Base-by-base conservation (phyloP, 768 basidiomycete genomes). In the Mycena alexandri region DNA sequence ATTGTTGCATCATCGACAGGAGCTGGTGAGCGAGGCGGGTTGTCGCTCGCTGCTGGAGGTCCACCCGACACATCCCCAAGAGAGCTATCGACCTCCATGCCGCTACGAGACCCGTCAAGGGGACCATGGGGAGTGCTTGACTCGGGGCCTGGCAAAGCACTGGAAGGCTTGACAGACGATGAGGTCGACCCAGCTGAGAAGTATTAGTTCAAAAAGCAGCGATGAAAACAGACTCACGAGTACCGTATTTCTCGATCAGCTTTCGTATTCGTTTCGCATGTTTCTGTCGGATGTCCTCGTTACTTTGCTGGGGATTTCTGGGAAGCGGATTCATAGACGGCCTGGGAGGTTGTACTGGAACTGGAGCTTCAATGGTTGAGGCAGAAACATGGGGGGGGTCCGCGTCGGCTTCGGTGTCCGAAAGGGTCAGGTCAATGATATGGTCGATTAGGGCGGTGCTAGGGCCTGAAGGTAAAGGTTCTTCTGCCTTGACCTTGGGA, bases 341-440 rank as follows among this genome's bases (percentile, higher is more conserved):
- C n/a, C 12, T n/a, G 19, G 56, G 38, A 38, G 43, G 12, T 34
- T 44, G 56, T 21, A 7, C 56, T n/a, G 56, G 21, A 46, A 19
- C 29, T 25, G 44, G 56, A 4, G 47, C 38, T 38, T 38, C 38
- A 11, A 38, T 7, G n/a, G 21, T 34, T 38, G 47, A 46, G 8
- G 16, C 58, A 7, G 21, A 1, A 52, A 24, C 29, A 42, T 36
- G 56, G 17, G 65, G 17, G 38, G 58, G 24, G 38, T 14, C n/a
- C 5, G 13, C 48, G 12, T 65, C 58, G 10, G 33, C n/a, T 61
- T 63, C 43, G 5, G 61, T 48, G 48, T 61, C 54, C 5, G 65
- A 67, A 8, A 51, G 21, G 1, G 60, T 62, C 25, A 67, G 38
- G 17, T 67, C 66, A 10, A 62, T 61, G 33, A 62, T 43, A 21